Evolutionary conservation across 1,284 basidiomycete genomes (phyloP).

Genomic region (Pseudozyma sp.): DNA sequence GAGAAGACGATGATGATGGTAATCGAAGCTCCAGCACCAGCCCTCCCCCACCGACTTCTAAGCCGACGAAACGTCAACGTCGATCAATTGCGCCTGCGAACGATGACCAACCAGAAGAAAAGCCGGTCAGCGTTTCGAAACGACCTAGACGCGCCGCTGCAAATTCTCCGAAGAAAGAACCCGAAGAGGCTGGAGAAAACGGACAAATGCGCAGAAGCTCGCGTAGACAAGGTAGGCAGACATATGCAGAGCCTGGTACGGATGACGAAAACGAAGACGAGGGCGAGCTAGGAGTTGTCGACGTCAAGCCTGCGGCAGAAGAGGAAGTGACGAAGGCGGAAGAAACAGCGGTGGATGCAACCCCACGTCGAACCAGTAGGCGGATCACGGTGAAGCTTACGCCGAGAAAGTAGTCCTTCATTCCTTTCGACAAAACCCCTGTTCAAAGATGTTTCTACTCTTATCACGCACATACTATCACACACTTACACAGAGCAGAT

Average conservation of each 20-base stretch:
- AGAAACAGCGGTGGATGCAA: background rate
- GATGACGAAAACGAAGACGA: slow-evolving; percentile 13
- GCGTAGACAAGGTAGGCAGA: slow-evolving; percentile 4
- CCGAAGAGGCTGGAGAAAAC: background rate
- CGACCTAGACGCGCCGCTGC: slow-evolving; percentile 8
- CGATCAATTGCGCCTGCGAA: background rate
- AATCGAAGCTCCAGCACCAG: slow-evolving; percentile 9
- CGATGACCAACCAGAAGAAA: too few species aligned
- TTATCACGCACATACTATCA: background rate
- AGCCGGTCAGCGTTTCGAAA: slow-evolving; percentile 1
- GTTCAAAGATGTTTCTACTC: background rate
- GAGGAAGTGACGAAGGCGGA: background rate
- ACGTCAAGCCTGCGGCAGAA: background rate
- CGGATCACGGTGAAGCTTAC: slow-evolving; percentile 28
- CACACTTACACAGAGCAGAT: background rate
- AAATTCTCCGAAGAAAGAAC: background rate
- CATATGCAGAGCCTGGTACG: slow-evolving; percentile 13
- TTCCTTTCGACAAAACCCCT: background rate
- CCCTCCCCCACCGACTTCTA: background rate
- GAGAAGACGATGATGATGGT: slow-evolving; percentile 8
- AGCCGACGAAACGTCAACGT: slow-evolving; percentile 20
- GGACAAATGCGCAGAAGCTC: slow-evolving; percentile 12
- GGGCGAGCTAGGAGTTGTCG: background rate
- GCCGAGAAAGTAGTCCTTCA: slow-evolving; percentile 5
- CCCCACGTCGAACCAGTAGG: slow-evolving; percentile 14